Base-by-base conservation (phyloP, 75 land plant species). In the Picea glauca region DNA sequence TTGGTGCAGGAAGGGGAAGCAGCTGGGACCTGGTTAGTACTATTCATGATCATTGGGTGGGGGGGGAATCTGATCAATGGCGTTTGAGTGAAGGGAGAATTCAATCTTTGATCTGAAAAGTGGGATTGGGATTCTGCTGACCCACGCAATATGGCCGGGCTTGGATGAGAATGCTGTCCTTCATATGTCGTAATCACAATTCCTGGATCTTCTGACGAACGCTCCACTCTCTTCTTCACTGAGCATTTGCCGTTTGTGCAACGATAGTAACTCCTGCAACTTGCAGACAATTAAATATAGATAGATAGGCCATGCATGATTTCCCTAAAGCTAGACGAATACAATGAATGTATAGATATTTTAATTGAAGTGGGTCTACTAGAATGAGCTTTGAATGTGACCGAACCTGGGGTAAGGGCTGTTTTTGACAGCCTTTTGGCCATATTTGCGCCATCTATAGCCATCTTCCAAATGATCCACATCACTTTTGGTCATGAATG, bases 351-450 rank as follows among this genome's bases (percentile, higher is more conserved):
- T 50, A 9, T 50, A 50, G 11, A 50, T 11, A 50, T 11, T 50
- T 50, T 50, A 50, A 50, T 50, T 50, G 56, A 50, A 50, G 56
- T 50, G 56, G 56, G 56, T 50, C 56, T 50, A 50, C 43, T 40
- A 4, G 43, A 40, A 40, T 4, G 43, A 40, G 43, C 3, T 50
- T 50, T 50, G 11, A 50, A 9, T 50, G 56, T 50, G 56, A 50
- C 56, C 12, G 56, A 50, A 93, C 94, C 94, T 93, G 61, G 94
- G 94, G 83, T 82, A 88, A 68, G 94, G 93, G 79, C 94, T 93
- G 81, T 88, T 93, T 79, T 93, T 93, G 62, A 93, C 94, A n/a
- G 93, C 93, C 59, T 93, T 93, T 79, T 91, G 94, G 50, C 94
- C 94, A 76, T 93, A 93, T 76, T 93, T 92, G 73, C 94, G 81